Evolutionary conservation across 2,329 filamentous ascomycete genomes (phyloP).

Genomic region (Xylaria polymorpha): DNA sequence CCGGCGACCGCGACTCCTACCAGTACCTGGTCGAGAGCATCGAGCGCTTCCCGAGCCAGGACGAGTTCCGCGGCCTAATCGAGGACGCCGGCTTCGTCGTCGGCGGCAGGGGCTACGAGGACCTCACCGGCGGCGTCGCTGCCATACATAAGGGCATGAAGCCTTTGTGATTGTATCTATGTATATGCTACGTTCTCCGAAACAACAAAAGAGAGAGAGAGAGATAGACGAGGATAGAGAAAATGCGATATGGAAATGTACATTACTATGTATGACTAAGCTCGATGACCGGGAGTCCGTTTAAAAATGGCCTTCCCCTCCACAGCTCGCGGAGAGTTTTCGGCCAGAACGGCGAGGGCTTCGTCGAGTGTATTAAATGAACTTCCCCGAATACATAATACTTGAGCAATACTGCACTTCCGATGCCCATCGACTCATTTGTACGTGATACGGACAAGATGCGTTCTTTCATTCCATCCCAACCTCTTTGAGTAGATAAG

Average conservation of each 20-base stretch:
- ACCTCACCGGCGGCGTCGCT: constrained; percentile 91
- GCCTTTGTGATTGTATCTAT: constrained; percentile 58
- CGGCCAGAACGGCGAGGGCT: background rate
- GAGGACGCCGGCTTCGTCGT: constrained; percentile 85
- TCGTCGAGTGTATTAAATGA: constrained; percentile 2
- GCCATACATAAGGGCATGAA: constrained; percentile 98
- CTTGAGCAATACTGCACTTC: background rate
- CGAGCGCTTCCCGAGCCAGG: constrained; percentile 88
- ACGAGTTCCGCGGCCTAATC: constrained; percentile 86
- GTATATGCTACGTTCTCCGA: background rate
- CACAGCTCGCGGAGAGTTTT: background rate
- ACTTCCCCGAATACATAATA: constrained; percentile 10
- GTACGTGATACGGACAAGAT: background rate
- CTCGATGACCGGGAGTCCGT: background rate
- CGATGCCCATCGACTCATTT: background rate
- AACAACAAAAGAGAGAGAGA: no score
- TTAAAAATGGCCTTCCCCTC: background rate
- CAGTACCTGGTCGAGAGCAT: constrained; percentile 99
- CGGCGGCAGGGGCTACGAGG: constrained; percentile 85
- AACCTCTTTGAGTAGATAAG: background rate
- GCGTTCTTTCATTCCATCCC: background rate
- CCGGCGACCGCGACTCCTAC: constrained; percentile 93
- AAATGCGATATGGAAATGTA: constrained; percentile 26
- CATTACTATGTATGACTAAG: constrained; percentile 13
- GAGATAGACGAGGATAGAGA: background rate